These are phyloP conservation scores for Wickerhamomyces hampshirensis DNA, from an alignment of 805 yeast genomes.

Conservation along the genomic window DNA sequence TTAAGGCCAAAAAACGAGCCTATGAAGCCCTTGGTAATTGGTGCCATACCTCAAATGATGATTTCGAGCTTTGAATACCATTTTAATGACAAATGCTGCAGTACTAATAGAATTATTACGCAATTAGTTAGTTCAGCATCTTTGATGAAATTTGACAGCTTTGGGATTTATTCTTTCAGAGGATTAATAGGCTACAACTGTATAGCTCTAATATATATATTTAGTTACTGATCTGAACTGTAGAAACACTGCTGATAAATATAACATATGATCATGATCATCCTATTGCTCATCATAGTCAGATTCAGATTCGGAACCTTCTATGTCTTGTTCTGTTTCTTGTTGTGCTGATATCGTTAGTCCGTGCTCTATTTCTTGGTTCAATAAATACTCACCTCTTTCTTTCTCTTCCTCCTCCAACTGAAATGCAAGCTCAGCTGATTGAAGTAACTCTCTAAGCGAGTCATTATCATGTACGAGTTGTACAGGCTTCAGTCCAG, in stretches of 20 bases:
- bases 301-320: slow-evolving; percentile 20
- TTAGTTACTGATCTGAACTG: too few species aligned
- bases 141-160: too few species aligned
- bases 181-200: too few species aligned
- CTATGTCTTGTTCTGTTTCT: slow-evolving; percentile 27
- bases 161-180: too few species aligned
- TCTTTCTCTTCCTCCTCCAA: slow-evolving; percentile 29
- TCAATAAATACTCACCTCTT: slow-evolving; percentile 25
- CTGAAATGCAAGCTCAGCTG: slow-evolving; percentile 74
- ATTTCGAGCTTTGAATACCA: slow-evolving; percentile 25
- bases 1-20: slow-evolving; percentile 25
- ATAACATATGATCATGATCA: too few species aligned
- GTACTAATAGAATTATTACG: too few species aligned
- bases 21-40: slow-evolving; percentile 38
- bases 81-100: too few species aligned
- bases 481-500: slow-evolving; percentile 72
- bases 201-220: too few species aligned
- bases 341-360: slow-evolving; percentile 19
- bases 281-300: slow-evolving; percentile 13
- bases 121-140: too few species aligned
- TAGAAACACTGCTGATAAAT: too few species aligned
- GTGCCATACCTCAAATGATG: slow-evolving; percentile 41
- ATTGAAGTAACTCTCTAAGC: slow-evolving; percentile 60
- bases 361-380: slow-evolving; percentile 6
- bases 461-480: slow-evolving; percentile 52